Base-by-base conservation (phyloP, 176 grass and related monocot genomes). In the Musa schizocarpa region DNA sequence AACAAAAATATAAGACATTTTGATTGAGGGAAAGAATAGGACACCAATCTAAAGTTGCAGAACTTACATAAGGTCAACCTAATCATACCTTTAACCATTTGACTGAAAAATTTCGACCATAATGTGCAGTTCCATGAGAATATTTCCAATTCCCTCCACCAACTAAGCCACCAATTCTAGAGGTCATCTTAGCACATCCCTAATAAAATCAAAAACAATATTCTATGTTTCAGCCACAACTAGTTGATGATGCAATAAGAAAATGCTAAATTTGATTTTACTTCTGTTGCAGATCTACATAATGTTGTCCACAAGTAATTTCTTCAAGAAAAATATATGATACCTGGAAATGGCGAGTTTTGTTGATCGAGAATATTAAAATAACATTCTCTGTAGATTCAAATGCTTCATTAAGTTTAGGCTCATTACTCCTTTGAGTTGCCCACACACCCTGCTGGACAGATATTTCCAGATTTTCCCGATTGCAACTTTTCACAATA, bases 401-500 rank as follows among this genome's bases (percentile, higher is more conserved):
- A 86, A 99, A 99, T 81, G 95, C 95, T 82, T 99, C 95, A 82
- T 99, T 99, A 69, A 99, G 90, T 89, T 99, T 99, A 29, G 86
- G 84, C 66, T 99, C 95, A 26, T 99, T 99, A 80, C 95, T 94
- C 78, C 88, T 86, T 82, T 99, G 95, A 79, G 95, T 99, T 73
- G 90, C 95, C 95, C 95, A 99, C 9, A 99, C 84, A 76, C 90
- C 95, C 73, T 94, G 95, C 52, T 94, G 95, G 68, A 99, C 95
- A 63, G 90, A 99, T 89, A 94, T 99, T 84, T 99, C 90, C 73
- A 99, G 78, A 83, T 99, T 99, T 79, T 99, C 95, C 70, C 81
- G 82, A 63, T 99, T 99, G 88, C 90, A 99, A 88, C 95, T 99
- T 87, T 99, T 99, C 77, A 99, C 95, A 89, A 99, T 99, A 78